Base-by-base conservation (phyloP, 352 stramenopile species). In the Phytophthora multivora region DNA sequence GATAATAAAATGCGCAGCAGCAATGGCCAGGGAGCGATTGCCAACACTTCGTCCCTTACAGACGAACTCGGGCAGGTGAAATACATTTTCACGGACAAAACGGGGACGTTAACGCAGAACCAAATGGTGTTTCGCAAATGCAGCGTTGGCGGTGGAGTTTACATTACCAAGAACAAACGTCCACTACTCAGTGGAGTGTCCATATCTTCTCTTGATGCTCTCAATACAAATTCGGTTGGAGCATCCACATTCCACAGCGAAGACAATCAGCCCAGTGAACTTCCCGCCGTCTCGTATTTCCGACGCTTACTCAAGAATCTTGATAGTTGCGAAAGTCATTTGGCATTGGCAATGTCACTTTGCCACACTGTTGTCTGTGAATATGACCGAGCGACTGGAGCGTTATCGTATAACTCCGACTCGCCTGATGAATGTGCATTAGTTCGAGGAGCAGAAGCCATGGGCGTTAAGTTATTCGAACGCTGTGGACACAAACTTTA, bases 91-190 rank as follows among this genome's bases (percentile, higher is more conserved):
- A 98, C 79, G 0, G 95, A 98, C 69, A 98, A 98, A 66, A 98
- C 95, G 3, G 95, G 95, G 6, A 98, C 95, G 23, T 64, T 98
- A 41, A 98, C 95, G 13, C 79, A 93, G 52, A 98, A 98, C 63
- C 79, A 91, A 40, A 98, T 98, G 95, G 86, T 94, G 45, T 99
- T 99, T 62, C 97, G 97, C 35, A 92, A 95, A 52, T 98, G 93
- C 63, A 97, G 87, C 58, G 90, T 98, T 12, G 88, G 90, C 49
- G 91, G 93, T 16, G 63, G 75, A 5, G 59, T 95, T n/a, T 98
- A 97, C 71, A 79, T 87, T 8, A 64, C 78, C 2, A 55, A 57
- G 16, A 48, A 56, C 26, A 60, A 59, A 26, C 60, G 49, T 16
- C 33, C 48, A 2, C n/a, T 71, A 12, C 45, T 69, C 4, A 73